Evolutionary conservation across 305 asterid species (phyloP), one percentile per base, ranked within the genome.

Genomic region (Rubia tinctorum): DNA sequence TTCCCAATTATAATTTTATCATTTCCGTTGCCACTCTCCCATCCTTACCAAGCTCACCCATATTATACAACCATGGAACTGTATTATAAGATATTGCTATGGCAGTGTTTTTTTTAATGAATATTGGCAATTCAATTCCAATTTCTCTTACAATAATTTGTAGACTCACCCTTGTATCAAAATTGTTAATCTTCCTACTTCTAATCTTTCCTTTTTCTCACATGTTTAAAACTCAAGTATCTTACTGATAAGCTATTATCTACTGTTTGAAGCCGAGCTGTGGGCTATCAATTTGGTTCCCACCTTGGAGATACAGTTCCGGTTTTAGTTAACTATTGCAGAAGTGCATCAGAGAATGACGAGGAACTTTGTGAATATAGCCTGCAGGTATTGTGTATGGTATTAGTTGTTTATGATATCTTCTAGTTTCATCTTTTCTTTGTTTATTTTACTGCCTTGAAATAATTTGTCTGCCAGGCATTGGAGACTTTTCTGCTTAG

Each of bases 321-420:
- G 39, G 78, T 95, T 74, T 82, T 95, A 70, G 84, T 95, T 55
- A 84, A 79, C 84, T 95, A 93, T 80, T 93, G 99, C 80, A 84
- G 82, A 76, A 91, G 87, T 86, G 99, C 99, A 70, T 89, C 99
- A 34, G 99, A 95, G 83, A 95, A 95, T 87, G 97, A 95, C 73
- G 99, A 95, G 85, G 99, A 95, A 85, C 97, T 93, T 77, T 93
- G 97, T 17, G 99, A 95, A 82, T 93, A 91, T 82, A 90, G 99
- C 86, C 78, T 95, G 88, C 99, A 95, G 99, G 99, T 95, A 83
- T 63, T 39, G 51, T 68, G 60, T 44, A 20, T 59, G 79, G 58
- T 55, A 66, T 20, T 75, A 8, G 4, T 56, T 63, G 25, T 60
- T 45, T 30, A 47, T 37, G 1, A 27, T 49, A 12, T 27, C 9